phyloP scores from a whole-genome alignment of 2,329 filamentous ascomycete species.

The Aschersonia sp. region DNA sequence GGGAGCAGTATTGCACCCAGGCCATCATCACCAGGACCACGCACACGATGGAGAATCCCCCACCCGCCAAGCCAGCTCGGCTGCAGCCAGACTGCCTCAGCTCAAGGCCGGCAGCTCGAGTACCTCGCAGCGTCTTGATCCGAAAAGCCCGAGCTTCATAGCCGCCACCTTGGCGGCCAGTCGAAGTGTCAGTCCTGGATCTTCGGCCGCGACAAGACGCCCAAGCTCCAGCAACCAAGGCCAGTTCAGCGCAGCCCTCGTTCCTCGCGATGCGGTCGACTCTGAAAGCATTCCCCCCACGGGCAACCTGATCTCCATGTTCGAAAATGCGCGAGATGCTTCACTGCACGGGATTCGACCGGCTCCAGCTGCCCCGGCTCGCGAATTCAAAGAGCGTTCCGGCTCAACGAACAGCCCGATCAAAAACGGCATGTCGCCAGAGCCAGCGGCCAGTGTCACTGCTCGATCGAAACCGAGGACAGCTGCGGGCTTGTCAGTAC shows the following conservation, averaged over 20 bases:
- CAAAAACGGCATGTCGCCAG: no score
- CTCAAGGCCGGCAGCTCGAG: not conserved
- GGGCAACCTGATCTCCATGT: constrained; percentile 51
- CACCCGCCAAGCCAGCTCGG: constrained; percentile 4
- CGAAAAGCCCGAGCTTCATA: constrained; percentile 39
- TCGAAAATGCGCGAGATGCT: constrained; percentile 37
- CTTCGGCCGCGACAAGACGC: constrained; percentile 9
- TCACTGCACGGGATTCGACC: constrained; percentile 7
- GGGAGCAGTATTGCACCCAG: not conserved
- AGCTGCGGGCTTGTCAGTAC: not conserved
- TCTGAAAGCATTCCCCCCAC: constrained; percentile 46
- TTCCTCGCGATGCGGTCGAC: constrained; percentile 19
- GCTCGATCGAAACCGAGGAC: not conserved
- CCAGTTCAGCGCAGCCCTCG: constrained; percentile 12
- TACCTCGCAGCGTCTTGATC: constrained; percentile 13
- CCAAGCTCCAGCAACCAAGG: constrained; percentile 13
- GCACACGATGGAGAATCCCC: not conserved
- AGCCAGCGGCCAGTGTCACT: not conserved
- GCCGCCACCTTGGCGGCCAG: constrained; percentile 45
- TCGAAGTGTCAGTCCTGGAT: constrained; percentile 27
- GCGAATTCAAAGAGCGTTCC: no score
- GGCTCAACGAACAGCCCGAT: no score
- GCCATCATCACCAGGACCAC: constrained; percentile 4
- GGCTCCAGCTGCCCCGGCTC: not conserved
- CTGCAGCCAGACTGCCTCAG: constrained; percentile 5